Evolutionary conservation across 768 basidiomycete species (phyloP).

Genomic region (Polyporus arcularius): DNA sequence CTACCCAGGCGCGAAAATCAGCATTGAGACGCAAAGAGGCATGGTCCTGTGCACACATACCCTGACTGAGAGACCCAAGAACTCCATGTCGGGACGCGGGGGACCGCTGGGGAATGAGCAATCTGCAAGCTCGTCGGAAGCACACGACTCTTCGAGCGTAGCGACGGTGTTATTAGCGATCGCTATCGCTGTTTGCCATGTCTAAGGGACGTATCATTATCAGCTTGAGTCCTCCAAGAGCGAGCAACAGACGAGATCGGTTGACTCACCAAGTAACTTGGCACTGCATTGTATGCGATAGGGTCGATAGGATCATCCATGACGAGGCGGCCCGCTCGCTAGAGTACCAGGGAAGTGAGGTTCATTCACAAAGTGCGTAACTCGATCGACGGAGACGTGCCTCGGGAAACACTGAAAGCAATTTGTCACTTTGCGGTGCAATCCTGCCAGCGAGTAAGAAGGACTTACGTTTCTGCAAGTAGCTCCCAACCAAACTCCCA

Average conservation of each 20-base stretch:
- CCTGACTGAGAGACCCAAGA: too few species aligned
- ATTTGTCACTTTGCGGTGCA: not conserved
- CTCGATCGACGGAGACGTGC: not conserved
- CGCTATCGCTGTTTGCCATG: too few species aligned
- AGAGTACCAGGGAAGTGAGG: not conserved
- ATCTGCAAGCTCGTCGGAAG: too few species aligned
- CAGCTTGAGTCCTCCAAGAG: too few species aligned
- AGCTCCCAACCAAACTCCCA: not conserved
- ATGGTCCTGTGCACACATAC: too few species aligned
- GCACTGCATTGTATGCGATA: not conserved
- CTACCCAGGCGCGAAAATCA: too few species aligned
- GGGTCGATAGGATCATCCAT: not conserved
- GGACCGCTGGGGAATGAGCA: too few species aligned
- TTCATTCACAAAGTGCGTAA: not conserved
- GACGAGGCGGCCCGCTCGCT: not conserved
- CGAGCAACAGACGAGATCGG: not conserved
- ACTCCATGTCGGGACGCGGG: too few species aligned
- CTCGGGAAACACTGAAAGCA: not conserved
- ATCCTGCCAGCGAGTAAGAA: not conserved
- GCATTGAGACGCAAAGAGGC: too few species aligned
- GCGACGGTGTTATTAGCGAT: too few species aligned
- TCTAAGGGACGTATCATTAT: too few species aligned
- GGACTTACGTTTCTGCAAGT: not conserved
- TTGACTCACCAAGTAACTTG: not conserved
- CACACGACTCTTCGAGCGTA: too few species aligned